A percentile compares a stretch with the other conserved stretches of the same genome.
phyloP scores from a whole-genome alignment of 2,329 filamentous ascomycete species.

The Westerdykella sp. region DNA sequence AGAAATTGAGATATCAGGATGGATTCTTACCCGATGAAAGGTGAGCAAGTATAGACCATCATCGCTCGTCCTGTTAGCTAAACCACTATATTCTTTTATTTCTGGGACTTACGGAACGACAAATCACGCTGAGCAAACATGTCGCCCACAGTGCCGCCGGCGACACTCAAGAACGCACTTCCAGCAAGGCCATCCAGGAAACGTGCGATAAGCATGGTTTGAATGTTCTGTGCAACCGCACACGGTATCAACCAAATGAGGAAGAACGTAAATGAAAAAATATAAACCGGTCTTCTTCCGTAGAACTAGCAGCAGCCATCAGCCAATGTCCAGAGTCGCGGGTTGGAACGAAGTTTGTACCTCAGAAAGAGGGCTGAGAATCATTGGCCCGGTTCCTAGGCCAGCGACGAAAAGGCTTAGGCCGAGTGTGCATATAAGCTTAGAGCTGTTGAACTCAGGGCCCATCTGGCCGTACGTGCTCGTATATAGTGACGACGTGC shows the following conservation, averaged over 20 bases:
- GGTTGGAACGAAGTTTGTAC: constrained; percentile 14
- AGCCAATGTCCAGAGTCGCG: neutral
- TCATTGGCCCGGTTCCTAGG: constrained; percentile 53
- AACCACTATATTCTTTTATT: neutral
- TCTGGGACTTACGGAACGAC: neutral
- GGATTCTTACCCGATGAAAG: constrained; percentile 44
- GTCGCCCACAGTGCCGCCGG: constrained; percentile 80
- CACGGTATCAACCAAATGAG: constrained; percentile 75
- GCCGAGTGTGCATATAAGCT: constrained; percentile 70
- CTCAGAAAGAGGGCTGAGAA: constrained; percentile 50
- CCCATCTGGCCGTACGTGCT: constrained; percentile 73
- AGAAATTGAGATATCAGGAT: neutral
- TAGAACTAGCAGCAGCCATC: constrained; percentile 56
- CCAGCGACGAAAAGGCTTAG: constrained; percentile 79
- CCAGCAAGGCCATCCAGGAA: constrained; percentile 73
- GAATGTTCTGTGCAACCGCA: constrained; percentile 74
- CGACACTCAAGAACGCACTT: constrained; percentile 58
- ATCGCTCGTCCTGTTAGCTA: constrained; percentile 62
- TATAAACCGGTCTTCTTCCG: constrained; percentile 74
- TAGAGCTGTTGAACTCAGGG: constrained; percentile 64
- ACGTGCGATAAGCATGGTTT: constrained; percentile 68
- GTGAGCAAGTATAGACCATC: constrained; percentile 59
- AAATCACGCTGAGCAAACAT: constrained; percentile 33
- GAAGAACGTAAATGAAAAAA: constrained; percentile 67
- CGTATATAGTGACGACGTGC: constrained; percentile 82